Evolutionary conservation across 164 flowering plant genomes (phyloP).

Genomic region (Aristolochia fimbriata): DNA sequence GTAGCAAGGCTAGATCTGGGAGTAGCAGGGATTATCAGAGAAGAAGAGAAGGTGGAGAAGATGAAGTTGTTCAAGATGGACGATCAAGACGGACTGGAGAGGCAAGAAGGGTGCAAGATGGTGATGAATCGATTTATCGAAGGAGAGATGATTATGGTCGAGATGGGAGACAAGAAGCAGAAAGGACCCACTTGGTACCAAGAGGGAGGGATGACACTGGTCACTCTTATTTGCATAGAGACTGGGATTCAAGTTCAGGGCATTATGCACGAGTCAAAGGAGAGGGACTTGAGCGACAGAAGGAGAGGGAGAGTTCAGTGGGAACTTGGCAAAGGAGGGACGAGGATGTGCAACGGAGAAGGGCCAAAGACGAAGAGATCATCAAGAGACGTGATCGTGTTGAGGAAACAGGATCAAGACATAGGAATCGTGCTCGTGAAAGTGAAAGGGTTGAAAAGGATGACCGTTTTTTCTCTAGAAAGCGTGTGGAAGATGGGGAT

Average conservation of each 20-base stretch:
- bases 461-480: conserved; percentile 49
- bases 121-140: conserved; percentile 34
- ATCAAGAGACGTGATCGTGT: conserved; percentile 47
- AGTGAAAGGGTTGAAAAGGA: conserved; percentile 57
- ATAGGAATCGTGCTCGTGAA: conserved; percentile 53
- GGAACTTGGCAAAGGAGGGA: conserved; percentile 55
- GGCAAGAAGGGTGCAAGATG: conserved; percentile 32
- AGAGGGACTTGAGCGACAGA: conserved; percentile 52
- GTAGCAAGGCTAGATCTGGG: conserved; percentile 70
- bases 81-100: conserved; percentile 26
- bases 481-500: conserved; percentile 57
- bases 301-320: conserved; percentile 53
- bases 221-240: conserved; percentile 34
- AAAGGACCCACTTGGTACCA: conserved; percentile 26
- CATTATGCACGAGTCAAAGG: conserved; percentile 28
- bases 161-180: conserved; percentile 38
- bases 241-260: conserved; percentile 37
- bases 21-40: conserved; percentile 57
- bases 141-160: conserved; percentile 38
- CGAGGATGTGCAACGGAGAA: conserved; percentile 50
- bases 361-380: conserved; percentile 46
- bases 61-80: conserved; percentile 66
- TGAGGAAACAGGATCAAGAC: conserved; percentile 54
- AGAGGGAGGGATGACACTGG: conserved; percentile 53
- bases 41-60: conserved; percentile 47